Evolutionary conservation across 2,329 filamentous ascomycete species (phyloP), one percentile per base, ranked within the genome.

Genomic region (Sphaerulina musiva): DNA sequence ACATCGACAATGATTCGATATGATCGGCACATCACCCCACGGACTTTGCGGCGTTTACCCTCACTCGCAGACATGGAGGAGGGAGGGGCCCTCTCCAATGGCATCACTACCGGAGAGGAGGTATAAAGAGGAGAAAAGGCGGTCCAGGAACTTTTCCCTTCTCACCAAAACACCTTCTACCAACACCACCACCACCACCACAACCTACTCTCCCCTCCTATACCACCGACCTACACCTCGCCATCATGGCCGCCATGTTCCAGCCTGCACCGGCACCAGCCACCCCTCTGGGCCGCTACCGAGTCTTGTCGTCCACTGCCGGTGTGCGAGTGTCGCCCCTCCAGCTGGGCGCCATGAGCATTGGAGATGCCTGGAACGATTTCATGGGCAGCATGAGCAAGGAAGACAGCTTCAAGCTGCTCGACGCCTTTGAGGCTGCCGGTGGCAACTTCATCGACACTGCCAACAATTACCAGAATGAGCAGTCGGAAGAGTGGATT

Each of bases 331-430:
- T 72, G 46, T 71, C 68, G 11, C 72, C 73, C 0, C 62, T 75
- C 39, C 69, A 68, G 42, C 76, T 89, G 1, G 85, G 83, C 9
- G 74, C 74, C 49, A 85, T 85, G 81, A 82, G 79, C 68, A 82
- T 86, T 69, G 83, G 83, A 3, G 41, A 53, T 74, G 74, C 49
- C 79, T 89, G 78, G 86, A 55, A 48, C 46, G 62, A 68, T 46
- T 75, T 74, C 48, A 80, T 89, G 78, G 86, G 86, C 32, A 76
- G 77, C 38, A 87, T 84, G 69, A 76, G 80, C 66, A 81, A 87
- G 65, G 74, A 80, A 47, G 77, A 77, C 1, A 76, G 80, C 1
- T 84, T 86, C 60, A 73, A 75, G 17, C 80, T 89, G 2, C 61
- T 71, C 26, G 69, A 71, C 47, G 64, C 63, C 32, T 71, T 66